Evolutionary conservation across 139 green algal genomes (phyloP).

Genomic region (Haematococcus lacustris): DNA sequence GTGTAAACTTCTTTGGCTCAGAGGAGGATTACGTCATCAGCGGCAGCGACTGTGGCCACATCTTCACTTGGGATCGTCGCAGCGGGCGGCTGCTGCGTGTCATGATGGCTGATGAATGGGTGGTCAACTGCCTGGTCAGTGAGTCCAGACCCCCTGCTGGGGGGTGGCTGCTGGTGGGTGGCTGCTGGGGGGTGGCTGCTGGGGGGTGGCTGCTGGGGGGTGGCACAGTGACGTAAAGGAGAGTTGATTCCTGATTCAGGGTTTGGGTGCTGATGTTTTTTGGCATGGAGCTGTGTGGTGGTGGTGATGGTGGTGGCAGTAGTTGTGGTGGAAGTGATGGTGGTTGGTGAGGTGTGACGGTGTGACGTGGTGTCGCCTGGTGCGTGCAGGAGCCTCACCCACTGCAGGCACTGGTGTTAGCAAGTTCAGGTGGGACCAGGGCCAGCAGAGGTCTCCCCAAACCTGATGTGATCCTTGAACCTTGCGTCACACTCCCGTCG

Average conservation of each 20-base stretch:
- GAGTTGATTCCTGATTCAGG: too few relatives aligned
- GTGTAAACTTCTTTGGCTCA: conserved; percentile 28
- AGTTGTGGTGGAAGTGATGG: too few relatives aligned
- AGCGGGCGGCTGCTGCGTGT: not conserved
- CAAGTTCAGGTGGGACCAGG: not conserved
- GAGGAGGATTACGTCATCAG: conserved; percentile 44
- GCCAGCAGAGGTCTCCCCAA: not conserved
- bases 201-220: too few relatives aligned
- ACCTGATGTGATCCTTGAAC: not conserved
- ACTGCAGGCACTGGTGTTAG: not conserved
- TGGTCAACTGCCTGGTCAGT: conserved; percentile 5
- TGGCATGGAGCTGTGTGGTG: too few relatives aligned
- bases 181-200: too few relatives aligned
- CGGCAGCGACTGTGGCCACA: conserved; percentile 42
- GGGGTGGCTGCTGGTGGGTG: too few relatives aligned
- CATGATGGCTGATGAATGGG: not conserved
- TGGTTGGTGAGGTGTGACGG: too few relatives aligned
- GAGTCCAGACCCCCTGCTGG: too few relatives aligned
- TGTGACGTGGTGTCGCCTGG: too few relatives aligned
- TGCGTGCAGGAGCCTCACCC: conserved; percentile 3
- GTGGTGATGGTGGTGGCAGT: too few relatives aligned
- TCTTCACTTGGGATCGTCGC: conserved; percentile 27
- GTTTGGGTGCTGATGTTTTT: too few relatives aligned
- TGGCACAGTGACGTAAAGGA: too few relatives aligned
- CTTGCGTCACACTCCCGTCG: not conserved